Conservation (phyloP, 352 stramenopile genomes). For the Globisporangium radiosum region DNA sequence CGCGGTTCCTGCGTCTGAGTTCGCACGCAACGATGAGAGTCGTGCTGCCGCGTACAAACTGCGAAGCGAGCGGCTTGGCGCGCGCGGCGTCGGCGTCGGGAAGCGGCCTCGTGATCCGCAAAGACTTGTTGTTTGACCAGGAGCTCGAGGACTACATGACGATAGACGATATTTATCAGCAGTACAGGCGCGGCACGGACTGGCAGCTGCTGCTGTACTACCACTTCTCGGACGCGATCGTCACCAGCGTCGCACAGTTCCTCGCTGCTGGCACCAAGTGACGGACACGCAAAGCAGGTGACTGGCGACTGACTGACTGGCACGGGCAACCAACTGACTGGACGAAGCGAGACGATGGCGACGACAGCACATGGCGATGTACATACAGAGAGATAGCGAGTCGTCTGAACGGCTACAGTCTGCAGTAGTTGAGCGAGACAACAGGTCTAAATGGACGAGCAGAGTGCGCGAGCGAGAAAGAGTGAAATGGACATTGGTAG, state of each 20-base stretch:
- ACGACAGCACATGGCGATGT: too few species aligned
- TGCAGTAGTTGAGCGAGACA: too few species aligned
- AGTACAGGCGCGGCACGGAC: slow-evolving; percentile 60
- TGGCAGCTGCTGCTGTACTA: slow-evolving; percentile 73
- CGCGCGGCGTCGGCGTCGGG: slow-evolving; percentile 13
- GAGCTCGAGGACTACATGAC: slow-evolving; percentile 65
- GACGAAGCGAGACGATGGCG: too few species aligned
- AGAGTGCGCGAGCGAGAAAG: too few species aligned
- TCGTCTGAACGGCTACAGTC: too few species aligned
- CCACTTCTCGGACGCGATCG: slow-evolving; percentile 70
- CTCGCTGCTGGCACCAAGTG: slow-evolving; percentile 20
- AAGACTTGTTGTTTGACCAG: slow-evolving; percentile 69
- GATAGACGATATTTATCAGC: slow-evolving; percentile 78
- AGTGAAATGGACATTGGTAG: too few species aligned
- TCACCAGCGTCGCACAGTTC: slow-evolving; percentile 64
- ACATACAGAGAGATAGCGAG: too few species aligned
- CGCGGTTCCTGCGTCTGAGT: slow-evolving; percentile 37
- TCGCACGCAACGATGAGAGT: slow-evolving; percentile 45
- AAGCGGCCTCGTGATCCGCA: slow-evolving; percentile 26
- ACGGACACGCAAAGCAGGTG: not conserved
- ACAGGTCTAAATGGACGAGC: too few species aligned
- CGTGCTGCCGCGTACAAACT: slow-evolving; percentile 51
- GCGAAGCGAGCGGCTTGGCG: slow-evolving; percentile 33
- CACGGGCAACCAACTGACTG: too few species aligned
- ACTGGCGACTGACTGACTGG: too few species aligned